Evolutionary conservation across 1,284 basidiomycete genomes (phyloP), one percentile per base, ranked within the genome.

Genomic region (Meripilus lineatus): DNA sequence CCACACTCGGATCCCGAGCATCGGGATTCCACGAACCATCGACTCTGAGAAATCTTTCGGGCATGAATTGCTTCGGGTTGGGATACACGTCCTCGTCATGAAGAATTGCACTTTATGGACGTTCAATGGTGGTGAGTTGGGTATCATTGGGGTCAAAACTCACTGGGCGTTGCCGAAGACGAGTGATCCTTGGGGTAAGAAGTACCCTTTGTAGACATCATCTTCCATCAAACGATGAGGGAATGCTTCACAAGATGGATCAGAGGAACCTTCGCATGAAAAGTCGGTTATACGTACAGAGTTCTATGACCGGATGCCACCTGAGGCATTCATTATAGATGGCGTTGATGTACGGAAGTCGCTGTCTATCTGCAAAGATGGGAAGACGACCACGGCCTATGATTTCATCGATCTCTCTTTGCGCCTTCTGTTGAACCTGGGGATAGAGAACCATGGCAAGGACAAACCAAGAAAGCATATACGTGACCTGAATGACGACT

Each of bases 61-160:
- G 67, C 6, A 58, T 59, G 52, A 69, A 69, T 4, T 41, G 43
- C 20, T 51, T 49, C 2, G 68, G 65, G n/a, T 66, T 55, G 0
- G 61, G 53, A 44, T 64, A 68, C 11, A 56, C 47, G 7, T 45
- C 49, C 44, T 63, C 54, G 42, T 69, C 58, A 30, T 64, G 62
- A 4, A 66, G 46, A 38, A 69, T 65, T 1, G 61, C 59, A 62
- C 64, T 47, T 49, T 20, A 39, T 3, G 4, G 17, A 10, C n/a
- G n/a, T 32, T 32, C 18, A 22, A 23, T 5, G 13, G 5, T 7
- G 14, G 8, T 8, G n/a, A 41, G 13, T 41, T n/a, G 39, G 14
- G n/a, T 14, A 21, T 20, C 17, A 28, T 17, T 1, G 30, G 14
- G 22, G n/a, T 20, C 22, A 14, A 15, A 4, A 49, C 47, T 41